Evolutionary conservation across 2,329 filamentous ascomycete genomes (phyloP).

Genomic region (Chrysoporthe cubensis): DNA sequence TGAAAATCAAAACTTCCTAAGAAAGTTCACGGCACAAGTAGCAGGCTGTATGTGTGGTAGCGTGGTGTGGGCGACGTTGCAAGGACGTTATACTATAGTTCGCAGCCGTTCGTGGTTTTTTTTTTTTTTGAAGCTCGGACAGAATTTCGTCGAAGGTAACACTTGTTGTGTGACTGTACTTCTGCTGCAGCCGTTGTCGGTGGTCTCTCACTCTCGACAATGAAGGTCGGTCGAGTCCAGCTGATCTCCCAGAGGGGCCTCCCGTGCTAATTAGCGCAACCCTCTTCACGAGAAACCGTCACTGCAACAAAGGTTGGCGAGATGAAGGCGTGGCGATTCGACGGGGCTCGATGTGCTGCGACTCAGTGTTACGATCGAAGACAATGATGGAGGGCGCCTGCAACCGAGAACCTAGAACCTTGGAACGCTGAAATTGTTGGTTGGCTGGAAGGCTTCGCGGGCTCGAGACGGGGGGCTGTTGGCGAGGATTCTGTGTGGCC

Average conservation of each 20-base stretch:
- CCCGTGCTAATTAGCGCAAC: slow-evolving; percentile 12
- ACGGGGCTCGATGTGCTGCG: background rate
- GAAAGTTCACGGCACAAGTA: slow-evolving; percentile 29
- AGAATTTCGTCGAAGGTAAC: slow-evolving; percentile 2
- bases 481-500: background rate
- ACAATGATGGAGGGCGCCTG: slow-evolving; percentile 2
- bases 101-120: background rate
- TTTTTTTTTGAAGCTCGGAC: background rate
- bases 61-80: slow-evolving; percentile 13
- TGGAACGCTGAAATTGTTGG: slow-evolving; percentile 6
- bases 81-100: background rate
- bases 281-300: background rate
- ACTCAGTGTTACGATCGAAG: slow-evolving; percentile 5
- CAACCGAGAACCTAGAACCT: slow-evolving; percentile 13
- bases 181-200: slow-evolving; percentile 2
- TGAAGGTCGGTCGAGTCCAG: slow-evolving; percentile 4
- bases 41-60: slow-evolving; percentile 1
- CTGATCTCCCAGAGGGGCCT: slow-evolving; percentile 7
- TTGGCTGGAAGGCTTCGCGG: slow-evolving; percentile 11
- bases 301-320: background rate
- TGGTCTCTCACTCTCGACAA: background rate
- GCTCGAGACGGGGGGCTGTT: slow-evolving; percentile 18
- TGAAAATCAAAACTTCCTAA: slow-evolving; percentile 13
- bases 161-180: background rate
- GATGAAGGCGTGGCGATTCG: slow-evolving; percentile 1